Conservation (phyloP, 192 early-diverging fungal species). For the Ambispora gerdemannii region DNA sequence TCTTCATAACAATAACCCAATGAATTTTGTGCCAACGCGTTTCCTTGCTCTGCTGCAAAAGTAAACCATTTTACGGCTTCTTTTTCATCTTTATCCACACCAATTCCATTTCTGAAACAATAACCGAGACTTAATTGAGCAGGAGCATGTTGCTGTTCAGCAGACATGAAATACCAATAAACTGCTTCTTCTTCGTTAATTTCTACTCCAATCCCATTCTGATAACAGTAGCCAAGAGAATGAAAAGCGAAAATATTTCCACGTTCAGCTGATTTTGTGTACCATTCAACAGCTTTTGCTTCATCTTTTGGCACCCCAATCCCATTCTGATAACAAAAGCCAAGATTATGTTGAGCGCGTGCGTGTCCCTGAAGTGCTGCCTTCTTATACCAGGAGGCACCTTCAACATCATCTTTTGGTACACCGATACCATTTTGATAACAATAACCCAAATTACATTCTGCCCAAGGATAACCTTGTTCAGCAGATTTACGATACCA, state of each 20-base stretch:
- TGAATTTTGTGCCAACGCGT: constrained; percentile 71
- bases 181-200: constrained; percentile 52
- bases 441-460: constrained; percentile 80
- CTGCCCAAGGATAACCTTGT: constrained; percentile 62
- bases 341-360: constrained; percentile 63
- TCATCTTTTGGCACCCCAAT: constrained; percentile 65
- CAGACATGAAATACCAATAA: constrained; percentile 59
- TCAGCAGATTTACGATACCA: constrained; percentile 59
- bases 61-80: constrained; percentile 67
- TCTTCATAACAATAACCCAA: constrained; percentile 74
- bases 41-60: constrained; percentile 55
- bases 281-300: constrained; percentile 53
- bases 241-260: constrained; percentile 60
- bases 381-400: constrained; percentile 61
- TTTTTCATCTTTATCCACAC: constrained; percentile 55
- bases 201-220: constrained; percentile 59
- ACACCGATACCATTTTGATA: no score
- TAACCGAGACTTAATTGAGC: constrained; percentile 62
- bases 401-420: constrained; percentile 48
- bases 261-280: constrained; percentile 52
- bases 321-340: constrained; percentile 85
- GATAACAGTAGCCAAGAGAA: constrained; percentile 59
- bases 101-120: constrained; percentile 63
- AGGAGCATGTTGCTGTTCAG: constrained; percentile 60
- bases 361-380: constrained; percentile 69